phyloP scores from a whole-genome alignment of 306 rosid genomes.

The Lathyrus aphaca region DNA sequence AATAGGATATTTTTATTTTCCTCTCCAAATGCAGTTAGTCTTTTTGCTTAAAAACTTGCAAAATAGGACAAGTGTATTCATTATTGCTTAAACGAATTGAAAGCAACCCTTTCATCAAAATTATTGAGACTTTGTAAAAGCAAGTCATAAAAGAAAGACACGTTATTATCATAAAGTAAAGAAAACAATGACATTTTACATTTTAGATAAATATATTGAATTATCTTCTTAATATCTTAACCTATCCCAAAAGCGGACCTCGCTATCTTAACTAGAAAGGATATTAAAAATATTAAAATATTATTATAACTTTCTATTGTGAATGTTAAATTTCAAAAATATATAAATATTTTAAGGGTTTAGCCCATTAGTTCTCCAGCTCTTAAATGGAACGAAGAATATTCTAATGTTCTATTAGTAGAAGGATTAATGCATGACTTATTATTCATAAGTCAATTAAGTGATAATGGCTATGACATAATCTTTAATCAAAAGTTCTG shows the following conservation, averaged over 20 bases:
- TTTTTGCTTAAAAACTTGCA: not conserved
- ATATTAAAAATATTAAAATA: not conserved
- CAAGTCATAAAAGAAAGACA: conserved; percentile 19
- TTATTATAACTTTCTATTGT: too few species aligned
- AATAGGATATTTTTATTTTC: too few species aligned
- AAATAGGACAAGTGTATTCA: conserved; percentile 29
- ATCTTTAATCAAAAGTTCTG: too few species aligned
- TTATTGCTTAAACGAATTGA: conserved; percentile 3
- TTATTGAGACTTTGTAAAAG: conserved; percentile 8
- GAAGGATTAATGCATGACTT: too few species aligned
- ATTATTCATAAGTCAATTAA: too few species aligned
- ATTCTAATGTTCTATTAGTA: too few species aligned
- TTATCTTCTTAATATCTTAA: not conserved
- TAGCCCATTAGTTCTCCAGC: too few species aligned
- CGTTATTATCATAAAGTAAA: not conserved
- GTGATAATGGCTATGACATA: too few species aligned
- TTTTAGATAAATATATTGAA: not conserved
- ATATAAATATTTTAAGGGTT: too few species aligned
- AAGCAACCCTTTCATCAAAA: conserved; percentile 15
- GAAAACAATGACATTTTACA: not conserved
- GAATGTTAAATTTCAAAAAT: too few species aligned
- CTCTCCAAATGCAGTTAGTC: too few species aligned
- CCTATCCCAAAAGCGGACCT: not conserved
- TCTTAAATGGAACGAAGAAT: too few species aligned
- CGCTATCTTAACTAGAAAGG: not conserved